phyloP scores from a whole-genome alignment of 73 alveolate species.

The Uronychia binucleata region DNA sequence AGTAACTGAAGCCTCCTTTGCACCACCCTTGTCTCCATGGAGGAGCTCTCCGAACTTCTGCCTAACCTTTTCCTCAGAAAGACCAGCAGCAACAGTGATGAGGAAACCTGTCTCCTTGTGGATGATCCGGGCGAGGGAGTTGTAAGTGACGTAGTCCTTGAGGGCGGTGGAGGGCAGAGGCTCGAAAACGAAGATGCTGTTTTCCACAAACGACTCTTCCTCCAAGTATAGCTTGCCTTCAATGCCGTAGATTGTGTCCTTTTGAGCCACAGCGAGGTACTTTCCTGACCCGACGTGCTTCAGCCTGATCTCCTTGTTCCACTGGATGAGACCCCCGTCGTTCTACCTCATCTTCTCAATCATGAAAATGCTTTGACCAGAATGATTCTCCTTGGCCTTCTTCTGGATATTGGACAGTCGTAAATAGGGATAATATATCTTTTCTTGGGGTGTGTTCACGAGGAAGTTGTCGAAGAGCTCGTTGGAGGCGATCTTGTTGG shows the following conservation, averaged over 20 bases:
- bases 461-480: background rate
- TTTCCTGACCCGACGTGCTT: background rate
- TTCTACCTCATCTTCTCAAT: background rate
- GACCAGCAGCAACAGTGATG: background rate
- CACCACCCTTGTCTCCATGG: no score
- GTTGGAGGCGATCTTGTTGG: background rate
- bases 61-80: background rate
- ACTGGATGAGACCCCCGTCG: slow-evolving; percentile 7
- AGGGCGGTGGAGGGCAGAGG: background rate
- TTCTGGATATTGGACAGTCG: background rate
- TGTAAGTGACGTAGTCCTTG: slow-evolving; percentile 7
- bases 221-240: background rate
- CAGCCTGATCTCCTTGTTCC: background rate
- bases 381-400: slow-evolving; percentile 2
- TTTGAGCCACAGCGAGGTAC: background rate
- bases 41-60: background rate
- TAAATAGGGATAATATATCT: background rate
- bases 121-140: background rate
- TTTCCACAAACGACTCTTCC: background rate
- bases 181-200: background rate
- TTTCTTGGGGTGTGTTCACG: background rate
- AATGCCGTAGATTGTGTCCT: background rate
- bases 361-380: background rate
- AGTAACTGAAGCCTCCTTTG: no score
- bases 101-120: background rate